Base-by-base conservation (phyloP, 2,329 filamentous ascomycete species). In the Huntiella abstrusa region DNA sequence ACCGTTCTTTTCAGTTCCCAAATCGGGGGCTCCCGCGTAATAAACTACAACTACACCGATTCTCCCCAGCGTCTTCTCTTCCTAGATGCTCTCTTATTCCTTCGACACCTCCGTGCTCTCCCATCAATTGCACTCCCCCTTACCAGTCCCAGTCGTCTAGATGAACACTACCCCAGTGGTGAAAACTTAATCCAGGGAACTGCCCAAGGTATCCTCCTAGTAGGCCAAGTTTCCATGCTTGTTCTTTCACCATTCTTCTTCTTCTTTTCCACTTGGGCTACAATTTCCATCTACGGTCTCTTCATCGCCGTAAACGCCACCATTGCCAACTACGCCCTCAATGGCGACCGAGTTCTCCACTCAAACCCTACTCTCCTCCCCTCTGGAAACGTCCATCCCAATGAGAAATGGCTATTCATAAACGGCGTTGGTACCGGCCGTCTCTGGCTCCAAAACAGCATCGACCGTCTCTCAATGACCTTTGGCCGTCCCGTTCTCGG, bases 401-500 rank as follows among this genome's bases (percentile, higher is more conserved):
- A 75, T 45, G 82, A 87, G 60, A 71, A 77, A 54, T 88, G 83
- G 83, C 67, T 87, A n/a, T 87, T 82, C 56, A 59, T 87, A 44
- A 87, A 87, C 55, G 83, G 83, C 1, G 74, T 86, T 22, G 73
- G 70, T 7, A 69, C 69, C 33, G 71, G 70, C 3, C 62, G 72
- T 45, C 70, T 77, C 55, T 83, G 80, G 76, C 65, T 84, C 53
- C 72, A 78, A 59, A 70, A 64, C 51, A 86, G 83, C 53, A 63
- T 87, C 50, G 73, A 87, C 57, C 71, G 79, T 1, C 64, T 88
- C 4, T 75, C 81, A 0, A 59, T 77, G 41, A 85, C 78, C 0
- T 88, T 88, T 57, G 72, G 75, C 33, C 72, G 83, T 1, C 78
- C 74, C 0, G 62, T 88, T 4, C 65, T 75, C 1, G 83, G 82